Conservation (phyloP, 352 stramenopile genomes). For the Phytophthora capsici region DNA sequence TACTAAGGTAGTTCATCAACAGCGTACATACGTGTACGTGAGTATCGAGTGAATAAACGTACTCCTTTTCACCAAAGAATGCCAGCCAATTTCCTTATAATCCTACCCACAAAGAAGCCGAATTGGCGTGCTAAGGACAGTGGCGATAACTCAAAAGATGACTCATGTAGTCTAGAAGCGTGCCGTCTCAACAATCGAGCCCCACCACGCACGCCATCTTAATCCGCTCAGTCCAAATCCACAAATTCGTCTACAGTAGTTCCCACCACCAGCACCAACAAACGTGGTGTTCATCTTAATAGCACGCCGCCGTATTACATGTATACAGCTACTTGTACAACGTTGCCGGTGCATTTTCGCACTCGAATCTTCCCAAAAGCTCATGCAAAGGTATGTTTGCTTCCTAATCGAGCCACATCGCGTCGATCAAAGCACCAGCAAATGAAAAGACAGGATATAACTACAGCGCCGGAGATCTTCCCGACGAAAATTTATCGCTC, state of each 20-base stretch:
- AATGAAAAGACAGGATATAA: slow-evolving; percentile 1
- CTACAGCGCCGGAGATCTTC: slow-evolving; percentile 1
- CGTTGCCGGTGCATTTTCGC: not conserved
- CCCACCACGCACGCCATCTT: slow-evolving; percentile 23
- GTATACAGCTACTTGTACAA: not conserved
- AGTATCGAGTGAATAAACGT: not conserved
- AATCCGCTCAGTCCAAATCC: slow-evolving; percentile 13
- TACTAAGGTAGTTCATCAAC: slow-evolving; percentile 9
- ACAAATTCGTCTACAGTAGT: slow-evolving; percentile 1
- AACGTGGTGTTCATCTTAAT: too few relatives aligned
- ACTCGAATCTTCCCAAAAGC: not conserved
- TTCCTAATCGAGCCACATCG: not conserved
- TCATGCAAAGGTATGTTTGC: not conserved
- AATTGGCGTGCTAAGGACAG: too few relatives aligned
- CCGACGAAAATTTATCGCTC: slow-evolving; percentile 16
- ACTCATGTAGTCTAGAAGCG: too few relatives aligned
- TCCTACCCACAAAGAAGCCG: too few relatives aligned
- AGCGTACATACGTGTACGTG: not conserved
- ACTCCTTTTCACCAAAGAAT: not conserved
- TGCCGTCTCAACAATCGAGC: slow-evolving; percentile 17
- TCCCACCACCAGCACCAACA: too few relatives aligned
- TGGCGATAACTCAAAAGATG: too few relatives aligned
- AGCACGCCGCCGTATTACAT: too few relatives aligned
- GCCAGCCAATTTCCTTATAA: too few relatives aligned
- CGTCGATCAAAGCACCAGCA: not conserved